Conservation (phyloP, 2,329 filamentous ascomycete species). For the Onygenales sp. region DNA sequence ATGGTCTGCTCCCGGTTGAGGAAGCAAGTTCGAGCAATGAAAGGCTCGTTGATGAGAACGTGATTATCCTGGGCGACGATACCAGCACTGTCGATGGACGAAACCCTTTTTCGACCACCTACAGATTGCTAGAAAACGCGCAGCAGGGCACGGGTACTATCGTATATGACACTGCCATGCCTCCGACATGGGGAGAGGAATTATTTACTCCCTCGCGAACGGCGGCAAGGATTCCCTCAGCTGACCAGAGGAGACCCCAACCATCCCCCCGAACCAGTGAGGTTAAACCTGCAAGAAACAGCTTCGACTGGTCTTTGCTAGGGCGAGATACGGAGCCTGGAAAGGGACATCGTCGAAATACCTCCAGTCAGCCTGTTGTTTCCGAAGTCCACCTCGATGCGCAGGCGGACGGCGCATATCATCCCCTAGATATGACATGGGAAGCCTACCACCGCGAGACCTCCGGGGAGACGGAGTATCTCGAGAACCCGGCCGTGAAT, state of each 20-base stretch:
- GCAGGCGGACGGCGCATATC: conserved; percentile 18
- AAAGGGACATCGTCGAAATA: conserved; percentile 9
- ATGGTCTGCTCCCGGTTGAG: conserved; percentile 32
- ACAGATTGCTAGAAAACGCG: conserved; percentile 28
- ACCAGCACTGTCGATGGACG: conserved; percentile 27
- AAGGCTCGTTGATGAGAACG: conserved; percentile 24
- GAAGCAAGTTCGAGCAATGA: conserved; percentile 32
- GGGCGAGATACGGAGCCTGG: conserved; percentile 11
- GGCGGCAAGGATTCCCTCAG: not conserved
- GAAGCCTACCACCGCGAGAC: conserved; percentile 1
- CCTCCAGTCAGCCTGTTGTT: conserved; percentile 28
- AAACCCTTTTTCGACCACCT: conserved; percentile 26
- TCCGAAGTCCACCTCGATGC: conserved; percentile 31
- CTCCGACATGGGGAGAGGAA: conserved; percentile 12
- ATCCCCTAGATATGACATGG: conserved; percentile 8
- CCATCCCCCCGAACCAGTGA: conserved; percentile 8
- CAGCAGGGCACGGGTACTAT: conserved; percentile 17
- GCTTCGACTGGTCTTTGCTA: conserved; percentile 20
- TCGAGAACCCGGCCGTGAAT: not conserved
- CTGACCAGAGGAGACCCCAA: conserved; percentile 9
- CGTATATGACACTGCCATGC: conserved; percentile 12
- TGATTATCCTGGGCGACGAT: conserved; percentile 30
- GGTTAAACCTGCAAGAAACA: conserved; percentile 1
- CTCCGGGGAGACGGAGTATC: not conserved
- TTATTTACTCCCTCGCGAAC: not conserved